Base-by-base conservation (phyloP, 2,329 filamentous ascomycete species). In the Camillea tinctor region DNA sequence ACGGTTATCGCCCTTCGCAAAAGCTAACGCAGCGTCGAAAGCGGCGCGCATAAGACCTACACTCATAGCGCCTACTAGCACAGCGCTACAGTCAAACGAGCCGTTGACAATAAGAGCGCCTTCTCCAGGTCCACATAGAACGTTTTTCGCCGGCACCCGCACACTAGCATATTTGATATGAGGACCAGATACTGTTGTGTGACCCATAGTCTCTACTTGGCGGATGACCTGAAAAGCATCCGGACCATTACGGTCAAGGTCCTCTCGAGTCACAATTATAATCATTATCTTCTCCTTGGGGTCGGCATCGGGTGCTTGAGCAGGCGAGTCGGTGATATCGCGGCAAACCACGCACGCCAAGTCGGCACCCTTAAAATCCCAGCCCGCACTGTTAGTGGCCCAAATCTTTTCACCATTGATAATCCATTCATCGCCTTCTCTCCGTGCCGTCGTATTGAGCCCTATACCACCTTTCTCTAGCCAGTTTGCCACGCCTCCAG, bases 381-480 rank as follows among this genome's bases (percentile, higher is more conserved):
- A 85, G 15, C 83, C 82, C 0, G 75, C 78, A 55, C 74, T 76
- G 66, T 84, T 85, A 1, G 81, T 83, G 11, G 82, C 80, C 82
- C 83, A 85, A 48, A 83, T 60, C 77, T 85, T 84, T 64, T 85
- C 82, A 2, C 83, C 83, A 65, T 79, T 80, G 23, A 85, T 64
- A 2, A 84, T 67, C 78, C 80, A 85, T 50, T 80, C 75, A 40
- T 82, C 76, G 0, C 79, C 81, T n/a, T 83, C 79, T 9, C 68
- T 67, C 20, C 71, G 71, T 0, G 82, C 82, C 1, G 79, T 81
- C 2, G 81, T 84, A 52, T 76, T 71, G 44, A 85, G 69, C 0
- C 83, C 82, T 2, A 71, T 71, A 0, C 74, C 79, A 1, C 81
- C 82, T 51, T 75, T 76, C 66, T 84, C 80, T 11, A 84, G 68